Conservation (phyloP, 768 basidiomycete genomes). For the Leucocoprinus birnbaumii region DNA sequence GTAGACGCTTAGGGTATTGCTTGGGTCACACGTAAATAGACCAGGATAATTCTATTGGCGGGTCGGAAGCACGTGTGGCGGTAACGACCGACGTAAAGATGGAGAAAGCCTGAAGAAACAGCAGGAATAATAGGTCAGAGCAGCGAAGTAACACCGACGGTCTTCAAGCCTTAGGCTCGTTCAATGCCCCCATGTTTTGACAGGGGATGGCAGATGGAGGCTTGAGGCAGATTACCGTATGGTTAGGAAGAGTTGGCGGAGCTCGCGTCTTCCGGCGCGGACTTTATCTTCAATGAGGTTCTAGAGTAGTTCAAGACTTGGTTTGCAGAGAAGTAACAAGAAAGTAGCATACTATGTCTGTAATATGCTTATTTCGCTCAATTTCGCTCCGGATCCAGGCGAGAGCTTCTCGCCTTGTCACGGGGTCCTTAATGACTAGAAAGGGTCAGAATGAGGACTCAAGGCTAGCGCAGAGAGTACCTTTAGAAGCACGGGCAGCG, state of each 20-base stretch:
- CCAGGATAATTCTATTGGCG: neutral
- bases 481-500: constrained; percentile 66
- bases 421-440: constrained; percentile 62
- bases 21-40: neutral
- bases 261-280: constrained; percentile 53
- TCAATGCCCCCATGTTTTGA: neutral
- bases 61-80: neutral
- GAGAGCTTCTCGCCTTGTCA: constrained; percentile 62
- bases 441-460: neutral
- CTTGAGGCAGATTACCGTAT: constrained; percentile 8
- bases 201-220: too few relatives aligned
- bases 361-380: constrained; percentile 55
- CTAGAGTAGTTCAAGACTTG: constrained; percentile 28
- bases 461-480: constrained; percentile 29
- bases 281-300: constrained; percentile 59
- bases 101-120: neutral
- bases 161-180: neutral
- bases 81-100: neutral
- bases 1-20: constrained; percentile 2
- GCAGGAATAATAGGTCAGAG: neutral
- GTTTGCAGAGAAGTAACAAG: neutral
- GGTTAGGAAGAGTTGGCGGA: constrained; percentile 54
- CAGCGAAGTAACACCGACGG: neutral
- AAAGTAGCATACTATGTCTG: constrained; percentile 47
- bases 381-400: constrained; percentile 73